These are phyloP conservation scores for Colletotrichum tamarilloi DNA, from an alignment of 2,329 filamentous ascomycete species.

Conservation along the genomic window DNA sequence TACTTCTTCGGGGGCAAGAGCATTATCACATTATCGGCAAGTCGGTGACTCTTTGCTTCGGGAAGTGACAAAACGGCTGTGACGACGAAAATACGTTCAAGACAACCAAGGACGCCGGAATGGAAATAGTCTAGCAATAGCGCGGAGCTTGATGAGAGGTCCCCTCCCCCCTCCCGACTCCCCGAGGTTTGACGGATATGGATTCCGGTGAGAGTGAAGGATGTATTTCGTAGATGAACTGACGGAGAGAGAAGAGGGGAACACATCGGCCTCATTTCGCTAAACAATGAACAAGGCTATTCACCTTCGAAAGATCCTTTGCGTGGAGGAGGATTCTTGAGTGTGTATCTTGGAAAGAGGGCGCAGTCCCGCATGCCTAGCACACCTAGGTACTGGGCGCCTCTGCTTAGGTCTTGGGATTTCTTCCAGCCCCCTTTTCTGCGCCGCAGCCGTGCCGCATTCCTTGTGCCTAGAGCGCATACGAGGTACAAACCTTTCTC, in stretches of 20 bases:
- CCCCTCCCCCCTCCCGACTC: neutral
- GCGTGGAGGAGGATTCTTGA: neutral
- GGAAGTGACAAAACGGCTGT: neutral
- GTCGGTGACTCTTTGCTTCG: neutral
- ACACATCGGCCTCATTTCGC: slow-evolving; percentile 8
- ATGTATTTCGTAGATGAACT: neutral
- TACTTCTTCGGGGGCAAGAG: neutral
- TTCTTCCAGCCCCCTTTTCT: neutral
- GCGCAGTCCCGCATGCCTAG: neutral
- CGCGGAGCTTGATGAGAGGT: neutral
- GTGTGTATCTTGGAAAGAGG: neutral
- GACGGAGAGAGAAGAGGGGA: neutral
- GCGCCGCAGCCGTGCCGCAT: slow-evolving; percentile 5
- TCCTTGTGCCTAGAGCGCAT: neutral
- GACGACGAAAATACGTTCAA: neutral
- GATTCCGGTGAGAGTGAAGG: neutral
- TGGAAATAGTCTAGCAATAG: neutral
- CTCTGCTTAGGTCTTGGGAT: neutral
- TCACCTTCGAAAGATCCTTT: neutral
- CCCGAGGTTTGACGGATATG: neutral
- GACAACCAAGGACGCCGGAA: neutral
- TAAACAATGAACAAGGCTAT: neutral
- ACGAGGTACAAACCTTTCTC: neutral
- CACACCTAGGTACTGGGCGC: neutral
- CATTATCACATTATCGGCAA: neutral